These are phyloP conservation scores for Pseudofabraea citricarpa DNA, from an alignment of 2,329 filamentous ascomycete species.

Conservation along the genomic window DNA sequence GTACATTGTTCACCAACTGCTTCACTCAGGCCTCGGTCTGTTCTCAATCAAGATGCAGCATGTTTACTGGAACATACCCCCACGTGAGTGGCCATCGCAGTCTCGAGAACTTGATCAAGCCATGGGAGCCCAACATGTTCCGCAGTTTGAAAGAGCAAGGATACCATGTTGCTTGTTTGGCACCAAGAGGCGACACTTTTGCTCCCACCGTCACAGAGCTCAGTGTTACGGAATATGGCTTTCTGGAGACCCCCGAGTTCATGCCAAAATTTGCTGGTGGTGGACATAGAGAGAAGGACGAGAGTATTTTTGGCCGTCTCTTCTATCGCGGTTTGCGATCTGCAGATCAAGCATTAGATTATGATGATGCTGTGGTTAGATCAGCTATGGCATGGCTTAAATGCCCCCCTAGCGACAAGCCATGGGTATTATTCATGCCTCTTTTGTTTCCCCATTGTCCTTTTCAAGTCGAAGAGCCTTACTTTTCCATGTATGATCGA, in stretches of 20 bases:
- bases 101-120: conserved; percentile 42
- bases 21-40: conserved; percentile 42
- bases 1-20: conserved; percentile 39
- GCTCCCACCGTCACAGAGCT: conserved; percentile 38
- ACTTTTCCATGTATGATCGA: conserved; percentile 41
- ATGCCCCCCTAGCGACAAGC: conserved; percentile 32
- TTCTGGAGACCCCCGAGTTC: conserved; percentile 33
- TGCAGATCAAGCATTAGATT: conserved; percentile 34
- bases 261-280: conserved; percentile 26
- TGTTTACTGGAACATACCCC: conserved; percentile 42
- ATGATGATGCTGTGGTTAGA: conserved; percentile 38
- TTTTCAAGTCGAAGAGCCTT: conserved; percentile 43
- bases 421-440: conserved; percentile 39
- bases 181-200: conserved; percentile 37
- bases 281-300: conserved; percentile 16
- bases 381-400: conserved; percentile 39
- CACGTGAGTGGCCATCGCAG: conserved; percentile 41
- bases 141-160: conserved; percentile 37
- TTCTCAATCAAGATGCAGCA: conserved; percentile 40
- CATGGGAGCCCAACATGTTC: conserved; percentile 43
- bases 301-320: conserved; percentile 33
- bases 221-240: conserved; percentile 40
- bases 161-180: conserved; percentile 42
- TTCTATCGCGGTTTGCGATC: conserved; percentile 38
- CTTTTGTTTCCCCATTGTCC: conserved; percentile 41